A percentile compares a stretch with the other conserved stretches of the same genome.
These are phyloP conservation scores for Macrophomina tecta DNA, from an alignment of 2,329 filamentous ascomycete species.

Conservation along the genomic window DNA sequence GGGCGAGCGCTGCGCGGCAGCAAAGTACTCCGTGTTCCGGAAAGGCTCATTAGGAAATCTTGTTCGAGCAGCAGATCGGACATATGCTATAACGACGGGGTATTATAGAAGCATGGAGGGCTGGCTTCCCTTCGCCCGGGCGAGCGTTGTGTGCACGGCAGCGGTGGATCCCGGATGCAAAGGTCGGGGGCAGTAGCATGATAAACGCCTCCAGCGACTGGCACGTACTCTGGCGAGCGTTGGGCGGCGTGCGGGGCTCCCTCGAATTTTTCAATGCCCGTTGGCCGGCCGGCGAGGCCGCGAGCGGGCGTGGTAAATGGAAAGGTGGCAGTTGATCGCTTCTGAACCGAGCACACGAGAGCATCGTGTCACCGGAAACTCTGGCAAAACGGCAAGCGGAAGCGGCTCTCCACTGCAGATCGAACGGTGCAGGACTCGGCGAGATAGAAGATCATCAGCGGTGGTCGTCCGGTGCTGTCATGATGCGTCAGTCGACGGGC, in stretches of 20 bases:
- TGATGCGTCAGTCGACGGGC: slow-evolving; percentile 21
- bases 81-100: not conserved
- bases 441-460: slow-evolving; percentile 15
- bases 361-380: slow-evolving; percentile 13
- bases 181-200: not conserved
- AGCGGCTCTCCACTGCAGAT: slow-evolving; percentile 16
- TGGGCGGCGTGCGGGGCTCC: not conserved
- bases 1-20: not conserved
- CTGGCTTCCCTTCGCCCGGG: slow-evolving; percentile 16
- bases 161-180: slow-evolving; percentile 10
- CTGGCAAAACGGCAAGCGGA: slow-evolving; percentile 10
- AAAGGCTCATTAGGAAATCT: not conserved
- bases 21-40: not conserved
- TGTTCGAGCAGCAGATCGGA: not conserved
- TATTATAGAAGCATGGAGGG: slow-evolving; percentile 8
- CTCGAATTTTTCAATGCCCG: slow-evolving; percentile 1
- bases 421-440: slow-evolving; percentile 10
- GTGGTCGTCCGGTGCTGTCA: slow-evolving; percentile 13
- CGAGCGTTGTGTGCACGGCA: slow-evolving; percentile 5
- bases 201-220: not conserved
- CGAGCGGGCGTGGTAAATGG: not conserved
- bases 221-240: slow-evolving; percentile 5
- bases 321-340: slow-evolving; percentile 15
- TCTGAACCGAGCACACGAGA: slow-evolving; percentile 14
- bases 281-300: not conserved